Evolutionary conservation across 495 filamentous ascomycete genomes (phyloP), one percentile per base, ranked within the genome.

Genomic region (Geoglossum glabrum): DNA sequence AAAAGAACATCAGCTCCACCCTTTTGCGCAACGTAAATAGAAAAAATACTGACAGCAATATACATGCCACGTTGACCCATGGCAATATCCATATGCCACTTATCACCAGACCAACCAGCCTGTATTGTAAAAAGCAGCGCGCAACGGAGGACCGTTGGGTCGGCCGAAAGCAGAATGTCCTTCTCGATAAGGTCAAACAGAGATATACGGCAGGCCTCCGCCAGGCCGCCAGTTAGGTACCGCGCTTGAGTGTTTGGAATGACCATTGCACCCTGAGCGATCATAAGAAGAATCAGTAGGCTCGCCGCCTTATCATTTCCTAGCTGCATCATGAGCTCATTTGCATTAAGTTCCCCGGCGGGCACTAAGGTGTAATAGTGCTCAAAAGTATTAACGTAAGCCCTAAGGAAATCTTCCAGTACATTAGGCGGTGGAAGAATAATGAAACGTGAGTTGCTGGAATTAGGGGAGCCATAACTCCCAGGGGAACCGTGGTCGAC

Each of bases 61-160:
- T 83, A 83, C 78, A 82, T 81, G 46, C 74, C 77, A 30, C 78
- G 73, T 63, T 83, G 80, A n/a, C 80, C 80, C 76, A 80, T 81
- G 27, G 78, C 76, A 51, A 82, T 82, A 60, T 82, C 79, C 79
- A 84, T 84, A 49, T 80, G 79, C 79, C 79, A 82, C 63, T 81
- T 82, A 64, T 84, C 80, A 50, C 80, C 79, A 62, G 79, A 79
- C 80, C 80, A 84, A 0, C 75, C 76, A 5, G 76, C 79, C 10
- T 80, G 70, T 1, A 81, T 69, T 0, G 73, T 77, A 64, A 82
- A 82, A 11, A 84, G 70, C 6, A 84, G 66, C 0, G 79, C 80
- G 40, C 78, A 78, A 30, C 77, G 73, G 54, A 81, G 71, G 0
- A 79, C 71, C 13, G 72, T 73, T 0, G 76, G 76, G 64, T 82